Percentiles rank a stretch among this genome's conserved stretches.
Conservation (phyloP, 2,329 filamentous ascomycete species). For the Claviceps spartinae region DNA sequence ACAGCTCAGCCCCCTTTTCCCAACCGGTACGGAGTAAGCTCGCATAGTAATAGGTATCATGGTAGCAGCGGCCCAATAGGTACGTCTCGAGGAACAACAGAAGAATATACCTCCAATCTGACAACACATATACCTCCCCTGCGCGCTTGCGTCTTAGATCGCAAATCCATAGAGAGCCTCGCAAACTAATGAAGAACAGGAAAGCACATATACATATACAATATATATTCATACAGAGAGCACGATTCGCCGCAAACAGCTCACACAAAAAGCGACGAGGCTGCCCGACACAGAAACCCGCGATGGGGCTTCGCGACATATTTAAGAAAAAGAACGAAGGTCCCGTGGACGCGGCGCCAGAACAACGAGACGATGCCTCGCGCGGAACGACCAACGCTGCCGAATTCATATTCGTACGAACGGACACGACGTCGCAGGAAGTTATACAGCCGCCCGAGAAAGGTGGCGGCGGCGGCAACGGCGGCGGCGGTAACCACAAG, state of each 20-base stretch:
- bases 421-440: conserved; percentile 71
- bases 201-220: no score
- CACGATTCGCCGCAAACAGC: background rate
- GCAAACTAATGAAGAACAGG: no score
- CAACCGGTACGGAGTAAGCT: no score
- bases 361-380: conserved; percentile 24
- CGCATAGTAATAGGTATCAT: no score
- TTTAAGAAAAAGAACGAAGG: conserved; percentile 38
- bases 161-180: no score
- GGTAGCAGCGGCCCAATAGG: no score
- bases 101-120: no score
- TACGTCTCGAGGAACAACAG: no score
- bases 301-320: conserved; percentile 39
- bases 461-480: background rate
- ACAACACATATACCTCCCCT: no score
- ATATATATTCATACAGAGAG: no score
- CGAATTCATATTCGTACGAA: conserved; percentile 65
- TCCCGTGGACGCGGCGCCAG: conserved; percentile 19
- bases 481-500: conserved; percentile 15
- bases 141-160: no score
- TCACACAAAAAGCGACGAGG: background rate
- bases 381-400: conserved; percentile 13
- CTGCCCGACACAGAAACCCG: background rate
- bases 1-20: no score
- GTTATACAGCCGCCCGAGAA: conserved; percentile 53